Percentiles rank a stretch among this genome's conserved stretches.
Conservation (phyloP, 257 asterid species). For the Leonotis leonurus region DNA sequence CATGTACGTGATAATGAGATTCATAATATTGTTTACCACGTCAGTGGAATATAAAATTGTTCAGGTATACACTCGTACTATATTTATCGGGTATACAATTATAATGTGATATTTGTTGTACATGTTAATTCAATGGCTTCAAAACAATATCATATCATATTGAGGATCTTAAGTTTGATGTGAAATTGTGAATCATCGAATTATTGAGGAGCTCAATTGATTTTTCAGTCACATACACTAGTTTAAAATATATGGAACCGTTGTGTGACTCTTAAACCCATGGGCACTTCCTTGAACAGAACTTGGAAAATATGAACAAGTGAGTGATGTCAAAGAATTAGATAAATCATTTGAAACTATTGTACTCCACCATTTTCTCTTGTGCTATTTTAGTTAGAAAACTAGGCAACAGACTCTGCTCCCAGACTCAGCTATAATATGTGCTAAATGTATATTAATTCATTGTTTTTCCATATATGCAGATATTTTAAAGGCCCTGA, state of each 20-base stretch:
- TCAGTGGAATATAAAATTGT: not conserved
- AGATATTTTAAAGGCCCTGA: slow-evolving; percentile 81
- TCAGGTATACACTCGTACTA: not conserved
- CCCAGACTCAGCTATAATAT: slow-evolving; percentile 6
- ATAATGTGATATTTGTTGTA: too few relatives aligned
- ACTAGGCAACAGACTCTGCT: not conserved
- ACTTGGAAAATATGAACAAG: not conserved
- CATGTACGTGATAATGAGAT: too few relatives aligned
- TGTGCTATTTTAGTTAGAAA: not conserved
- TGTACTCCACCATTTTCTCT: not conserved
- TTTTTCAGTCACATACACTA: not conserved
- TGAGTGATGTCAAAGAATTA: not conserved
- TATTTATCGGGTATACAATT: too few relatives aligned
- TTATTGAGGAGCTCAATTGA: not conserved
- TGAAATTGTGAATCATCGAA: not conserved
- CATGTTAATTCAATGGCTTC: not conserved
- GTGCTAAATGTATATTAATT: too few relatives aligned
- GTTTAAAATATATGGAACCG: not conserved
- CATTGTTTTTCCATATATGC: slow-evolving; percentile 9
- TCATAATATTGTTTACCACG: not conserved
- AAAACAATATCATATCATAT: not conserved
- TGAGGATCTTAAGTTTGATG: not conserved
- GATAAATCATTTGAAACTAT: not conserved
- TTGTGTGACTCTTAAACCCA: not conserved
- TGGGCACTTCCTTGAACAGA: too few relatives aligned